Percentiles rank a stretch among this genome's conserved stretches.
These are phyloP conservation scores for Letharia columbiana DNA, from an alignment of 495 filamentous ascomycete species.

Conservation along the genomic window DNA sequence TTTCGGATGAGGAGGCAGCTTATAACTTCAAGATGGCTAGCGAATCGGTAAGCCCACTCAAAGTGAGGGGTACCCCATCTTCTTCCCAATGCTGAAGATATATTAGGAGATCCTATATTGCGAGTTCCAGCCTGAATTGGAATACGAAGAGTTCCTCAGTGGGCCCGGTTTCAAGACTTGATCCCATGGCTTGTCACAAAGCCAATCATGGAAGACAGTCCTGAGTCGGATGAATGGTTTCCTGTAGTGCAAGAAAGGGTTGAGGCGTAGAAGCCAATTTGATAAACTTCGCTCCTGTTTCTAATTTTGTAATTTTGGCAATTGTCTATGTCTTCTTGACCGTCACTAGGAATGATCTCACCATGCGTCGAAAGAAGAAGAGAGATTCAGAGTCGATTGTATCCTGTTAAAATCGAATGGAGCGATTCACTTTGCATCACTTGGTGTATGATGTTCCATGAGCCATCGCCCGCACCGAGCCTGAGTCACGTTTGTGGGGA, in stretches of 20 bases:
- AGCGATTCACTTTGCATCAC: neutral
- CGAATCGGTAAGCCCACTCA: slow-evolving; percentile 25
- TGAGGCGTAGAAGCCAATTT: neutral
- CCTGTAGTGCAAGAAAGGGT: neutral
- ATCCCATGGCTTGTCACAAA: neutral
- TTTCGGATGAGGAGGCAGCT: slow-evolving; percentile 44
- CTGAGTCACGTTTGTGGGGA: neutral
- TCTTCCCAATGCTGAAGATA: neutral
- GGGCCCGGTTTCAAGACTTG: slow-evolving; percentile 11
- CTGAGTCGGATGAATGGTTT: neutral
- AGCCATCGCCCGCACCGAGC: too few species aligned
- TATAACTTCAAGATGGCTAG: slow-evolving; percentile 47
- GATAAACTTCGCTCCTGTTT: neutral
- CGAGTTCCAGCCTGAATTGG: slow-evolving; percentile 27
- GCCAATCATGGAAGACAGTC: neutral
- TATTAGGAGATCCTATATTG: slow-evolving; percentile 15
- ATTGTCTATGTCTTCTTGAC: neutral
- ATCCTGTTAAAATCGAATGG: neutral
- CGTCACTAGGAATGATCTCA: neutral
- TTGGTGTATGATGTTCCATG: too few species aligned
- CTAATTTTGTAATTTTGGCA: neutral
- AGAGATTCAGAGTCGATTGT: neutral
- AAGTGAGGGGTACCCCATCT: too few species aligned
- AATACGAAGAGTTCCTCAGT: slow-evolving; percentile 24
- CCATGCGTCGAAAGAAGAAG: neutral